Base-by-base conservation (phyloP, 2,329 filamentous ascomycete species). In the Rachicladosporium sp. region DNA sequence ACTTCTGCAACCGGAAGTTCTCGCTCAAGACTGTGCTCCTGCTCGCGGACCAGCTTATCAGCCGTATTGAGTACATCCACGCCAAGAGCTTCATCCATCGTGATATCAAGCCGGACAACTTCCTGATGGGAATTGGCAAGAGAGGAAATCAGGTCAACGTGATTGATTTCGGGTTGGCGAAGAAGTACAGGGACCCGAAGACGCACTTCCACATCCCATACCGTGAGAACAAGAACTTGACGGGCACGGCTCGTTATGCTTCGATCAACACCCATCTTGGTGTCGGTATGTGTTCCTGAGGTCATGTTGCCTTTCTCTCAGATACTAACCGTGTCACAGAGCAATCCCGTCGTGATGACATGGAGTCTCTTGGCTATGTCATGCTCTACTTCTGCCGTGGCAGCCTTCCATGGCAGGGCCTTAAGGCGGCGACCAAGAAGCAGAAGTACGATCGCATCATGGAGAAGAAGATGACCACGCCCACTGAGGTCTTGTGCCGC, bases 401-500 rank as follows among this genome's bases (percentile, higher is more conserved):
- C 48, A 95, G 88, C 49, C 86, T 98, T 42, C 91, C 91, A 46
- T 98, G 91, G 91, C 91, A 98, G 71, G 91, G 91, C 42, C 74
- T 95, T 40, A 95, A 95, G 78, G 89, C 89, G 70, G 89, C 89
- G 54, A 95, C 88, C 51, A 95, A 95, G 80, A 95, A 95, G 80
- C 89, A 96, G 72, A 98, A 98, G 73, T 96, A 98, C 62, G 91
- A 98, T 69, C 80, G 89, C 50, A 98, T 98, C 70, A 96, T 96
- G 89, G 91, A 98, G 76, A 98, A 98, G 81, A 98, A 98, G 85
- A 96, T 96, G 91, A 98, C 91, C 10, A 98, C 91, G 3, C 88
- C 91, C 7, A 96, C 89, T 54, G 89, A 98, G 68, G 88, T 95
- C 36, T 84, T 98, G 36, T 98, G 91, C 80, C 87, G 89, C 64